Evolutionary conservation across 805 yeast species (phyloP), one percentile per base, ranked within the genome.

Genomic region (Wickerhamomyces subpelliculosus): DNA sequence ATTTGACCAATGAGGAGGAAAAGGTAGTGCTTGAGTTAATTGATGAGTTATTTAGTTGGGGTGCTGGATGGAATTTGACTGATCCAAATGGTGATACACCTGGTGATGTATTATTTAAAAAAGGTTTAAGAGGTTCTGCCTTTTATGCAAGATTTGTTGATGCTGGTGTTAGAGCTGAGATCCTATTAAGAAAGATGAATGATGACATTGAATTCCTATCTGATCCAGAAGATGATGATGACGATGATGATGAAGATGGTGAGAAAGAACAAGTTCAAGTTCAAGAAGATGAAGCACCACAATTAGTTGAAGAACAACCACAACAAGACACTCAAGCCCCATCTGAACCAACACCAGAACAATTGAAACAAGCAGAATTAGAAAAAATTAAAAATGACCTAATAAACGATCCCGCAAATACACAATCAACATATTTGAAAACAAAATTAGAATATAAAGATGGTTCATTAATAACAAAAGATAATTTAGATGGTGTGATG

Each of bases 81-180:
- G 94, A 88, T 56, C 72, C 67, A 41, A 73, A 80, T 37, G 69
- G 76, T 47, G 79, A 80, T 44, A 85, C 96, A 0, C 87, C 96
- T 0, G 97, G 95, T 2, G 89, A 95, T 58, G 70, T 88, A 8
- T 66, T 89, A 19, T 59, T 70, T 27, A 72, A 77, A 34, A 64
- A 83, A 35, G 72, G 70, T 2, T 54, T 65, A 49, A 57, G 50
- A 50, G 60, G 52, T 1, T 55, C 65, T 6, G 61, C 62, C 19
- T 62, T 84, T 27, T 77, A 76, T 48, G 53, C 59, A 13, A 49
- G 63, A 35, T 55, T 75, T 33, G 84, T 89, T 1, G 80, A 76
- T 42, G 96, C 96, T 1, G 97, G 97, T 32, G 90, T 86, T 1
- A 69, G 95, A 42, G 93, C 96, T 0, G 97, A 89, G 57, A 66